Percentiles rank a stretch among this genome's conserved stretches.
Conservation (phyloP, 108 stramenopile species). For the Skeletonema tropicum region DNA sequence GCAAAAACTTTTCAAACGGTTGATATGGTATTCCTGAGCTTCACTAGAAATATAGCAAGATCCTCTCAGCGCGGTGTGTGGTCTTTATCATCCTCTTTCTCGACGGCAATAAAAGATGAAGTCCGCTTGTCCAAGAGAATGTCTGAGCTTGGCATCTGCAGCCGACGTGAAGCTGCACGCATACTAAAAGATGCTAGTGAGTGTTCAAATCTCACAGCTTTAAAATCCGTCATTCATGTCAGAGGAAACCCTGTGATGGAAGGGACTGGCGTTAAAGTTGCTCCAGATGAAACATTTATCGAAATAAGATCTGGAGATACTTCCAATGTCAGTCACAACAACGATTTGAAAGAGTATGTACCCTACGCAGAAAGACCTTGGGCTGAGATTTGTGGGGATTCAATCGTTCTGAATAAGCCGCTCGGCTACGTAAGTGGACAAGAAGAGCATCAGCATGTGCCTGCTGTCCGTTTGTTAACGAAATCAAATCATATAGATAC, state of each 20-base stretch:
- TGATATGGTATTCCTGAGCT: not conserved
- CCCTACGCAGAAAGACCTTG: slow-evolving; percentile 33
- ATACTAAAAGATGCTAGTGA: slow-evolving; percentile 53
- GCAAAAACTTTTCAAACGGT: too few species aligned
- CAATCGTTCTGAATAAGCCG: slow-evolving; percentile 84
- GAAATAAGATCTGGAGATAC: slow-evolving; percentile 27
- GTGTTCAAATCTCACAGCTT: slow-evolving; percentile 7
- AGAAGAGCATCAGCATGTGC: slow-evolving; percentile 61
- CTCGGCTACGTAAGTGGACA: slow-evolving; percentile 79
- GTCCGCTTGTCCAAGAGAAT: slow-evolving; percentile 81
- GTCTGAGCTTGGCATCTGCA: slow-evolving; percentile 71
- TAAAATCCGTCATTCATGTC: slow-evolving; percentile 36
- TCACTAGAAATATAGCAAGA: not conserved
- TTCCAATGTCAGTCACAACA: not conserved
- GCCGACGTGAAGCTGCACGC: slow-evolving; percentile 75
- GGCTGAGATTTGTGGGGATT: slow-evolving; percentile 38
- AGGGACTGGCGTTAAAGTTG: slow-evolving; percentile 57
- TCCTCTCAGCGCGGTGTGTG: not conserved
- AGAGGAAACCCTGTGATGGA: slow-evolving; percentile 46
- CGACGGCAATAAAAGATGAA: slow-evolving; percentile 5
- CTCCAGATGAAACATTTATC: slow-evolving; percentile 26
- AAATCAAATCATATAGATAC: slow-evolving; percentile 20
- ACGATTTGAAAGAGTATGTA: slow-evolving; percentile 11
- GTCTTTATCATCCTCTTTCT: not conserved
- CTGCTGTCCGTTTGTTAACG: slow-evolving; percentile 67